A percentile compares a stretch with the other conserved stretches of the same genome.
These are phyloP conservation scores for Ilyonectria robusta DNA, from an alignment of 2,329 filamentous ascomycete species.

Conservation along the genomic window DNA sequence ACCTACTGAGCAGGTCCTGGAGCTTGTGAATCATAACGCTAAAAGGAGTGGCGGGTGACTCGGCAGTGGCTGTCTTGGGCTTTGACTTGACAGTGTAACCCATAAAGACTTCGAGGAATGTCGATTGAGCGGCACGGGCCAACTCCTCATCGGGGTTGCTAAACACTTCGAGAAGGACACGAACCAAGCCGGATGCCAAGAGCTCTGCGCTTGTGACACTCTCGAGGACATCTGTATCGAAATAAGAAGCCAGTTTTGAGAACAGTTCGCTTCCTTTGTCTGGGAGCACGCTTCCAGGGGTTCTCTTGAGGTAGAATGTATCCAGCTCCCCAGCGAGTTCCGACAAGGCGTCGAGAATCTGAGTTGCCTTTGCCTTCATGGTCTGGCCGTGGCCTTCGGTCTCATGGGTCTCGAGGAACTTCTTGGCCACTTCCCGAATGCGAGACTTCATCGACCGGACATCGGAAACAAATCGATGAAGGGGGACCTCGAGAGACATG, in stretches of 20 bases:
- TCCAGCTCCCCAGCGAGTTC: conserved; percentile 80
- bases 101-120: conserved; percentile 96
- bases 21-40: conserved; percentile 93
- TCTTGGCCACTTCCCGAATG: conserved; percentile 83
- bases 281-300: conserved; percentile 59
- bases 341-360: conserved; percentile 82
- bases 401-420: conserved; percentile 88
- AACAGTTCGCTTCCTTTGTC: conserved; percentile 78
- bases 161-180: conserved; percentile 86
- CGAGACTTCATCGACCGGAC: conserved; percentile 71
- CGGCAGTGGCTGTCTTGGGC: conserved; percentile 73
- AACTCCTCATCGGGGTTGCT: conserved; percentile 76
- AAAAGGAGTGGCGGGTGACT: conserved; percentile 86
- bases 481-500: conserved; percentile 72
- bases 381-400: conserved; percentile 78
- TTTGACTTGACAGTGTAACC: conserved; percentile 77
- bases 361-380: conserved; percentile 83
- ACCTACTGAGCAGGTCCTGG: conserved; percentile 94
- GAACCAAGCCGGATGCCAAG: conserved; percentile 90
- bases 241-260: conserved; percentile 82
- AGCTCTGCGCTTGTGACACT: conserved; percentile 97
- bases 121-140: conserved; percentile 79
- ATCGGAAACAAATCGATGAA: conserved; percentile 63
- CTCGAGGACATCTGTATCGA: conserved; percentile 89
- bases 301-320: conserved; percentile 74